Evolutionary conservation across 768 basidiomycete genomes (phyloP).

Genomic region (Heimioporus sp.): DNA sequence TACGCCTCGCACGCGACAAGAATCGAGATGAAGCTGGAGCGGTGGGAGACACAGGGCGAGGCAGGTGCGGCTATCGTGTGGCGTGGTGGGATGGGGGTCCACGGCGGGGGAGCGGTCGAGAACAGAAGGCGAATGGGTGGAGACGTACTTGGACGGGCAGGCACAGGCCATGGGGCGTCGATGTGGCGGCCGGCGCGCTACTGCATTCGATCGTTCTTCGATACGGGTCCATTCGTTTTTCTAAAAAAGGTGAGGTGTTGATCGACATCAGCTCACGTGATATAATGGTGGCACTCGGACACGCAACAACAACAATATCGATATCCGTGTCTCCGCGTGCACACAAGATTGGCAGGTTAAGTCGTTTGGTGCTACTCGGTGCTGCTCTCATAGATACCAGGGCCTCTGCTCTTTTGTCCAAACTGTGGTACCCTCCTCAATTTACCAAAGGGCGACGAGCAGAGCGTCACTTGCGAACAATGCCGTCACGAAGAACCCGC

Average conservation of each 20-base stretch:
- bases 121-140: conserved; percentile 17
- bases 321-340: conserved; percentile 29
- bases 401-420: conserved; percentile 93
- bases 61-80: background rate
- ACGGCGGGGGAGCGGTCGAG: conserved; percentile 28
- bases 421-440: conserved; percentile 88
- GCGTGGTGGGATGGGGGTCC: background rate
- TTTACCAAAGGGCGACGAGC: conserved; percentile 72
- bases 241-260: conserved; percentile 7
- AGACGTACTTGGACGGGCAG: conserved; percentile 40
- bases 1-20: background rate
- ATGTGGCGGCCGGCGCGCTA: conserved; percentile 41
- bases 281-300: conserved; percentile 1
- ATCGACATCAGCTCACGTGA: conserved; percentile 22
- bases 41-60: conserved; percentile 13
- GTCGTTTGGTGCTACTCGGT: background rate
- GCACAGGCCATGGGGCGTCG: conserved; percentile 40
- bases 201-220: background rate
- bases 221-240: conserved; percentile 22
- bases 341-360: conserved; percentile 46
- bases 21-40: conserved; percentile 2
- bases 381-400: conserved; percentile 37
- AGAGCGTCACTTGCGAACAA: conserved; percentile 80
- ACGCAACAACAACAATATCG: background rate
- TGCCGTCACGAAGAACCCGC: conserved; percentile 87